Base-by-base conservation (phyloP, 2,329 filamentous ascomycete genomes). In the Pyrenochaeta sp. region DNA sequence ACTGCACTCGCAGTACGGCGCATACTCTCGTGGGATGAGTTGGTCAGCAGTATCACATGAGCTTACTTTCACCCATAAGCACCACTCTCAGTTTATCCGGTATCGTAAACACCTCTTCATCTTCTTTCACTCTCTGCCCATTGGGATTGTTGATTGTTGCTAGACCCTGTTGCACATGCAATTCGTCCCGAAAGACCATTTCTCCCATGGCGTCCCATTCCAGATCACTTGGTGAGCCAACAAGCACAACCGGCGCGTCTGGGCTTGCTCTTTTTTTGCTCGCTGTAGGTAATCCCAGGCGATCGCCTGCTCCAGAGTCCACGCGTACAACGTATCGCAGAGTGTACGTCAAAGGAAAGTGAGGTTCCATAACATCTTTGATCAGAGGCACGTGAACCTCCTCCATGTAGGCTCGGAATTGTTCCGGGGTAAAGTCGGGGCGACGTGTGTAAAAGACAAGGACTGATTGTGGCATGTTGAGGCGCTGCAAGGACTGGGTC, bases 111-210 rank as follows among this genome's bases (percentile, higher is more conserved):
- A 42, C 45, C 35, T 63, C 65, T 31, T 69, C 60, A 31, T 67
- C 64, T 12, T 67, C 62, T 40, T 59, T 61, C 7, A 68, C 47
- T 10, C 43, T 54, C 18, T 60, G 53, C 2, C 62, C 64, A 2
- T 54, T 51, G 2, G 44, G 44, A 20, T 54, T 56, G 20, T 66
- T 63, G 18, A 63, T 60, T 1, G 53, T 21, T n/a, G 57, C 56
- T 11, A 62, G 51, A 15, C 56, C 56, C 40, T 68, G 64, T 49
- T 67, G 63, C 11, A 68, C 37, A 45, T 68, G 61, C 35, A 67
- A 41, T 23, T 66, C 64, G 27, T 68, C 64, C n/a, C 56, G 54
- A 33, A 67, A 67, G 2, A 49, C 45, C 61, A 64, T 54, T 21
- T 67, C 58, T 12, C 53, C 50, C 49, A 63, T 53, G 12, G 52